A percentile compares a stretch with the other conserved stretches of the same genome.
These are phyloP conservation scores for Sarocladium brachiariae DNA, from an alignment of 2,329 filamentous ascomycete genomes.

Conservation along the genomic window DNA sequence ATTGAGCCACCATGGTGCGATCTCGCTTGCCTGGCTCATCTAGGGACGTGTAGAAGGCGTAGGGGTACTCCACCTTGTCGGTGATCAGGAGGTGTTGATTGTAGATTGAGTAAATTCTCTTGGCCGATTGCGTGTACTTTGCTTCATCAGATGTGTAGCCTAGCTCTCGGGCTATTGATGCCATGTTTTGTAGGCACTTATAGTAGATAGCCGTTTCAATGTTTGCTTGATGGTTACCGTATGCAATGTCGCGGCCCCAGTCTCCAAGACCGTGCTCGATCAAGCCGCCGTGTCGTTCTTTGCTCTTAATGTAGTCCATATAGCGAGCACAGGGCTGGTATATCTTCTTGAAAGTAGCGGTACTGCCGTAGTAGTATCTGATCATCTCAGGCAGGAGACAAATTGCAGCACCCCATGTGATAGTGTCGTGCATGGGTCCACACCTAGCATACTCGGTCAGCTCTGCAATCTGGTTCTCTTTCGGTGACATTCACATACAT, in stretches of 20 bases:
- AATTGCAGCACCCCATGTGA: conserved; percentile 34
- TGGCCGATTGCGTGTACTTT: conserved; percentile 20
- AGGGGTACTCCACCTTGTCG: conserved; percentile 22
- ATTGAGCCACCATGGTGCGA: conserved; percentile 31
- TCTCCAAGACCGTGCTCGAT: conserved; percentile 37
- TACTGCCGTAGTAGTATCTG: conserved; percentile 32
- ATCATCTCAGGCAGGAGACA: conserved; percentile 30
- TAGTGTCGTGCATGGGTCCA: conserved; percentile 39
- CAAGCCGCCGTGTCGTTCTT: conserved; percentile 31
- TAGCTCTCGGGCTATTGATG: conserved; percentile 27
- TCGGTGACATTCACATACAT: conserved; percentile 22
- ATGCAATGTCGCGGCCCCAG: conserved; percentile 35
- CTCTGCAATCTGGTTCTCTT: neutral
- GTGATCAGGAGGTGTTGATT: conserved; percentile 27
- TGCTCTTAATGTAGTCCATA: conserved; percentile 33
- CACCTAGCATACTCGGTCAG: conserved; percentile 22
- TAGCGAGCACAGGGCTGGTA: conserved; percentile 30
- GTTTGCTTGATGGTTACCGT: conserved; percentile 36
- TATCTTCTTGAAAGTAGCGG: conserved; percentile 27
- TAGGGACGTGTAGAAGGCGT: conserved; percentile 31
- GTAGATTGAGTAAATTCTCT: conserved; percentile 24
- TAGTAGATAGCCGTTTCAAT: conserved; percentile 38
- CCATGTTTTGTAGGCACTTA: conserved; percentile 29
- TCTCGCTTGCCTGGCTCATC: conserved; percentile 25
- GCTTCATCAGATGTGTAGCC: conserved; percentile 17